Conservation (phyloP, 1,139 yeast genomes). For the Geotrichum fermentans region DNA sequence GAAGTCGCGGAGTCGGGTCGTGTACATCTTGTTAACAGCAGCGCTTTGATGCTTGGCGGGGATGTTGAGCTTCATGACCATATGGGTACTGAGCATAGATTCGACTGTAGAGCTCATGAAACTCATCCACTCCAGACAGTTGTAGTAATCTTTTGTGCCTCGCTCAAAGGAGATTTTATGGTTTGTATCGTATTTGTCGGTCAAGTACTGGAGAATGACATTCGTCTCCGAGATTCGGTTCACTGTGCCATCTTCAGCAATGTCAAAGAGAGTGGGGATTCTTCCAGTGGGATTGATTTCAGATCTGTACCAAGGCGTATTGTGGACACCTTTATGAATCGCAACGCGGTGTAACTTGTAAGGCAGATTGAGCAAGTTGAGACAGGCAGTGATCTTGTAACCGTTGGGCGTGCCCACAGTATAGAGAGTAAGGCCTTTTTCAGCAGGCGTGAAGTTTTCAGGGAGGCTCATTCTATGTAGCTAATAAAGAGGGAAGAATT, state of each 20-base stretch:
- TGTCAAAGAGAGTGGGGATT: conserved; percentile 54
- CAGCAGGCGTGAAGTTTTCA: conserved; percentile 3
- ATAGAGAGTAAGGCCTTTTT: conserved; percentile 39
- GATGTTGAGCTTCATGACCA: not conserved
- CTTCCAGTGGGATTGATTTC: conserved; percentile 55
- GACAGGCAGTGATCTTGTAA: conserved; percentile 45
- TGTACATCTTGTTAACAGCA: not conserved
- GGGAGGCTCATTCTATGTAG: not conserved
- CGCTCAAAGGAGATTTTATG: conserved; percentile 45
- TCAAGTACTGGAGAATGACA: conserved; percentile 53
- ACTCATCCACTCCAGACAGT: conserved; percentile 47
- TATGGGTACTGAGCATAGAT: not conserved
- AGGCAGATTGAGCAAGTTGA: conserved; percentile 47
- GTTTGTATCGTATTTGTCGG: conserved; percentile 53
- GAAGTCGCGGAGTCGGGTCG: not conserved
- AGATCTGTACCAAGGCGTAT: conserved; percentile 50
- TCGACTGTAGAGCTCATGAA: conserved; percentile 53
- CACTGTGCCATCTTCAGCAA: conserved; percentile 30
- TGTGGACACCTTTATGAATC: conserved; percentile 42
- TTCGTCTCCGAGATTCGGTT: conserved; percentile 47
- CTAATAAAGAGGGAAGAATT: too few species aligned
- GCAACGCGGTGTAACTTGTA: conserved; percentile 45
- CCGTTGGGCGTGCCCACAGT: conserved; percentile 54
- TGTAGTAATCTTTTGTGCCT: conserved; percentile 47
- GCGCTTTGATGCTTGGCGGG: not conserved